A percentile compares a stretch with the other conserved stretches of the same genome.
Conservation (phyloP, 352 stramenopile genomes). For the Pythium scleroteichum region DNA sequence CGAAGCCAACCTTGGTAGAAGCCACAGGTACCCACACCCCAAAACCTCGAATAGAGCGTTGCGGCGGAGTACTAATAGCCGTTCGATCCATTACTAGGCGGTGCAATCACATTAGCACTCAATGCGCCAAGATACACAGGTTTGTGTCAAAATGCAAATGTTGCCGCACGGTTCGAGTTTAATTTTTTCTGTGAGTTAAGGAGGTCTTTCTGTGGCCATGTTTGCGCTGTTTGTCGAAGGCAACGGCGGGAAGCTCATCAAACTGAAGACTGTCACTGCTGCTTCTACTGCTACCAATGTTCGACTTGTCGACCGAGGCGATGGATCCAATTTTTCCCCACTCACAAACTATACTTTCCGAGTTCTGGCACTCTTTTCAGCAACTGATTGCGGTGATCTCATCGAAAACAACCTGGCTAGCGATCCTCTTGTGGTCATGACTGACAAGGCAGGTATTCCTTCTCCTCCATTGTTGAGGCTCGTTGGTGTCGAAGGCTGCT, state of each 20-base stretch:
- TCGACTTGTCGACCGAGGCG: constrained; percentile 23
- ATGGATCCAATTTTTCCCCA: constrained; percentile 22
- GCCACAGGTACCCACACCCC: constrained; percentile 45
- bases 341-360: constrained; percentile 45
- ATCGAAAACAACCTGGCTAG: constrained; percentile 31
- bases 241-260: constrained; percentile 20
- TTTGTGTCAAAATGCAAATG: constrained; percentile 6
- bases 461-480: constrained; percentile 28
- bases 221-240: constrained; percentile 18
- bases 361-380: constrained; percentile 41
- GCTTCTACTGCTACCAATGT: constrained; percentile 17
- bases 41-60: too few relatives aligned
- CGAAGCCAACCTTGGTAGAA: constrained; percentile 30
- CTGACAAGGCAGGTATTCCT: constrained; percentile 30
- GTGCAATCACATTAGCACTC: constrained; percentile 19
- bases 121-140: constrained; percentile 25
- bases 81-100: constrained; percentile 5
- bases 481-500: constrained; percentile 23
- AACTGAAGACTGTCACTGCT: constrained; percentile 30
- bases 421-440: constrained; percentile 31
- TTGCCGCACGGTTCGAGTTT: too few relatives aligned
- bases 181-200: too few relatives aligned
- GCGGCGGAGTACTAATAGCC: neutral
- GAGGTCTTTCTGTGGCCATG: constrained; percentile 9
- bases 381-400: constrained; percentile 40